A percentile compares a stretch with the other conserved stretches of the same genome.
Evolutionary conservation across 345 rosid genomes (phyloP).

Genomic region (Carallia pectinifolia): DNA sequence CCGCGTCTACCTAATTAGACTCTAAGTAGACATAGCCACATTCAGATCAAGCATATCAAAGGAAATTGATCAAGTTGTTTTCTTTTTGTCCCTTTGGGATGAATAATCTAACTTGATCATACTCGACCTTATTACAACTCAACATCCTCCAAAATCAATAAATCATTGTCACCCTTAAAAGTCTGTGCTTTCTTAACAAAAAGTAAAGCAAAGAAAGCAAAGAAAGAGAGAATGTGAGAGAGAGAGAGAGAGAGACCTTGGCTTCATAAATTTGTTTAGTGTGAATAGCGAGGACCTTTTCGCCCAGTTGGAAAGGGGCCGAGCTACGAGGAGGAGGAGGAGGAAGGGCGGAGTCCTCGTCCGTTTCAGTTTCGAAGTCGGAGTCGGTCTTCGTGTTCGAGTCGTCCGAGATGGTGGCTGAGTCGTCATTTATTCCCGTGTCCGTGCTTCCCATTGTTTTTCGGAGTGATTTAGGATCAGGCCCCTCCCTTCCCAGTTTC

Average conservation of each 20-base stretch:
- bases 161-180: no score
- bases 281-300: constrained; percentile 4
- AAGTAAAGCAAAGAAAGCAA: neutral
- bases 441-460: neutral
- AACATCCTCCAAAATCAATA: no score
- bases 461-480: no score
- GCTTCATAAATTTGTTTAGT: neutral
- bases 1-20: no score
- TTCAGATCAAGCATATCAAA: no score
- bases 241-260: neutral
- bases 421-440: neutral
- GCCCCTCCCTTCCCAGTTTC: no score
- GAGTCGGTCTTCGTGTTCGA: neutral
- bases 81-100: no score
- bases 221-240: neutral
- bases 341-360: neutral
- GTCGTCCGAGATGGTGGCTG: constrained; percentile 1
- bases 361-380: constrained; percentile 2
- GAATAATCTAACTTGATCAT: no score
- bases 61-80: no score
- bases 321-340: neutral
- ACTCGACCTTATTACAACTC: no score
- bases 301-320: neutral
- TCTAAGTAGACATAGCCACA: no score
- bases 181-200: neutral